A percentile compares a stretch with the other conserved stretches of the same genome.
Evolutionary conservation across 2,329 filamentous ascomycete genomes (phyloP).

Genomic region (Talaromyces sp.): DNA sequence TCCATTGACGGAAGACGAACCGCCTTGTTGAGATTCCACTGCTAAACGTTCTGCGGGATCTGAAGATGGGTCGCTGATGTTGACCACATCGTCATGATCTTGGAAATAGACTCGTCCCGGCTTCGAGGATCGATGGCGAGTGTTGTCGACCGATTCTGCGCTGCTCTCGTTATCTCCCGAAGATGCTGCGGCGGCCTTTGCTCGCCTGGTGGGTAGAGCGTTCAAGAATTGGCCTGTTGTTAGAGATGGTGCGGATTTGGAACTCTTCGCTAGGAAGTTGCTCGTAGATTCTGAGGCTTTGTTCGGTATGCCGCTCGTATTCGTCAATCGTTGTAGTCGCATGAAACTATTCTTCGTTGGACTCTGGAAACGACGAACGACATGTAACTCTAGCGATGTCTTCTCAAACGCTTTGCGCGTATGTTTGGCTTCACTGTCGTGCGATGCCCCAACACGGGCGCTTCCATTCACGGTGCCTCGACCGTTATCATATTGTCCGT

Average conservation of each 20-base stretch:
- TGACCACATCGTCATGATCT: constrained; percentile 34
- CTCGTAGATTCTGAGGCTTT: constrained; percentile 19
- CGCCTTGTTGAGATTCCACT: constrained; percentile 23
- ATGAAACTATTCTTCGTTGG: constrained; percentile 46
- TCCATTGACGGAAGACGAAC: constrained; percentile 38
- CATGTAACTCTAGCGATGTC: constrained; percentile 43
- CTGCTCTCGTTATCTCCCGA: constrained; percentile 4
- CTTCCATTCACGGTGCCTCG: constrained; percentile 33
- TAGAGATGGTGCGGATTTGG: constrained; percentile 38
- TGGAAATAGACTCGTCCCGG: constrained; percentile 32
- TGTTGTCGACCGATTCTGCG: constrained; percentile 6
- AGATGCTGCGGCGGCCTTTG: constrained; percentile 18
- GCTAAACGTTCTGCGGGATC: constrained; percentile 23
- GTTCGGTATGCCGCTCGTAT: constrained; percentile 24
- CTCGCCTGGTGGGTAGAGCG: constrained; percentile 25
- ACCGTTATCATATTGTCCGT: constrained; percentile 33
- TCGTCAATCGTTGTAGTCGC: constrained; percentile 34
- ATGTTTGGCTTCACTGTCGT: constrained; percentile 41
- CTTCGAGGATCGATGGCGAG: constrained; percentile 9
- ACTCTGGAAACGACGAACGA: constrained; percentile 47
- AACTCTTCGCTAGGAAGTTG: constrained; percentile 33
- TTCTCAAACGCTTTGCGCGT: constrained; percentile 48
- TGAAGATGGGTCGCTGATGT: constrained; percentile 25
- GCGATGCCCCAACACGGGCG: constrained; percentile 29
- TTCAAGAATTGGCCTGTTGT: constrained; percentile 28